These are phyloP conservation scores for Cicer pinnatifidum DNA, from an alignment of 306 rosid species.

Conservation along the genomic window DNA sequence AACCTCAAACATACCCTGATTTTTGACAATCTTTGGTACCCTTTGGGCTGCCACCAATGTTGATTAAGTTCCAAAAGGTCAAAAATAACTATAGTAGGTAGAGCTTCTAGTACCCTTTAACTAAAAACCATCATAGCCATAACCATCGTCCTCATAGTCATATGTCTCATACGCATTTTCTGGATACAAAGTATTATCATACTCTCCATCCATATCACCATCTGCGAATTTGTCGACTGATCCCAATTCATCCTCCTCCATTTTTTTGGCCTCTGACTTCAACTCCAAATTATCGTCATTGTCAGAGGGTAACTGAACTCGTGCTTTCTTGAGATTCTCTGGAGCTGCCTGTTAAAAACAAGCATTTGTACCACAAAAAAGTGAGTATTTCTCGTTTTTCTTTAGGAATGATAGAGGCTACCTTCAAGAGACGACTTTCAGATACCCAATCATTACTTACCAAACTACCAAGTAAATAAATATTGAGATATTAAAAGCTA, in stretches of 20 bases:
- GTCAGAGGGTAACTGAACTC: slow-evolving; percentile 37
- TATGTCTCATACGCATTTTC: slow-evolving; percentile 38
- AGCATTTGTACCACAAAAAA: slow-evolving; percentile 5
- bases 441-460: slow-evolving; percentile 9
- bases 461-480: slow-evolving; percentile 9
- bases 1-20: background rate
- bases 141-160: slow-evolving; percentile 34
- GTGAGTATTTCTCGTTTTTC: background rate
- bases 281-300: slow-evolving; percentile 27
- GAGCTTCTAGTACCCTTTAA: slow-evolving; percentile 24
- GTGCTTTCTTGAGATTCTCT: slow-evolving; percentile 46
- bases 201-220: slow-evolving; percentile 18
- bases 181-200: slow-evolving; percentile 28
- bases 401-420: background rate
- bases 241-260: slow-evolving; percentile 27
- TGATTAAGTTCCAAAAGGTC: slow-evolving; percentile 7
- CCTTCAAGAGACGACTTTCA: slow-evolving; percentile 11
- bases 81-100: background rate
- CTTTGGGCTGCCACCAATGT: slow-evolving; percentile 28
- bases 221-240: slow-evolving; percentile 24
- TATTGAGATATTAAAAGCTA: slow-evolving; percentile 3
- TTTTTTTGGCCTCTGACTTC: slow-evolving; percentile 32
- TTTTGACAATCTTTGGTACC: slow-evolving; percentile 15
- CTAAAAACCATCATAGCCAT: slow-evolving; percentile 34
- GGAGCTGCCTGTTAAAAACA: slow-evolving; percentile 36